Conservation (phyloP, 2,329 filamentous ascomycete genomes). For the Ceratocystiopsis sp. region DNA sequence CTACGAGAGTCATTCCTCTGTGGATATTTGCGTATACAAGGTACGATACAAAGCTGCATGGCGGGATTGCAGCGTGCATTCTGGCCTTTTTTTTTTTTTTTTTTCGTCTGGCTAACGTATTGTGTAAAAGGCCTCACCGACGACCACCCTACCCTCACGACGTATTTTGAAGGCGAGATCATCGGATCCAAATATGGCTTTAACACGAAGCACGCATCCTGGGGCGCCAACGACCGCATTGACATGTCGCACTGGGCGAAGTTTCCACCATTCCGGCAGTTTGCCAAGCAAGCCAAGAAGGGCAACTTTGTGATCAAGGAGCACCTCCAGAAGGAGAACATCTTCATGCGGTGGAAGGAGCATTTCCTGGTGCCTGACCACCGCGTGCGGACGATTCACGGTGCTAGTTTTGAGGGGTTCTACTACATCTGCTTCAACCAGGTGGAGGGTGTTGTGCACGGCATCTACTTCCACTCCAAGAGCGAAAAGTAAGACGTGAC, state of each 20-base stretch:
- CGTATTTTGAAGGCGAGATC: slow-evolving; percentile 96
- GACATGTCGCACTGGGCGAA: slow-evolving; percentile 88
- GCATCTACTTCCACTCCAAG: slow-evolving; percentile 95
- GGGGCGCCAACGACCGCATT: slow-evolving; percentile 83
- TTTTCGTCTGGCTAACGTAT: neutral
- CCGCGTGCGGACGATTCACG: slow-evolving; percentile 73
- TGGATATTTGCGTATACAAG: slow-evolving; percentile 90
- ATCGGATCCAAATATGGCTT: slow-evolving; percentile 94
- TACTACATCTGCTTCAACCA: slow-evolving; percentile 99
- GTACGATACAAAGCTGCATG: slow-evolving; percentile 16
- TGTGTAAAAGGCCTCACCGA: slow-evolving; percentile 58
- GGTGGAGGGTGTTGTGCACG: slow-evolving; percentile 65
- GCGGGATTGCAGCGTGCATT: slow-evolving; percentile 17
- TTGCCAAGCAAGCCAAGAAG: slow-evolving; percentile 42
- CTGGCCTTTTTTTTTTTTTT: neutral
- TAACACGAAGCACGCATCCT: slow-evolving; percentile 70
- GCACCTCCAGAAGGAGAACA: slow-evolving; percentile 62
- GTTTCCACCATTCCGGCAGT: slow-evolving; percentile 71
- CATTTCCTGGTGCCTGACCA: slow-evolving; percentile 95
- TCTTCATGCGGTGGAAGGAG: slow-evolving; percentile 99
- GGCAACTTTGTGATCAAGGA: slow-evolving; percentile 45
- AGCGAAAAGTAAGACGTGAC: slow-evolving; percentile 61
- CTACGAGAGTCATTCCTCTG: slow-evolving; percentile 88
- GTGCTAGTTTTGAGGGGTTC: slow-evolving; percentile 94
- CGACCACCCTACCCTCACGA: slow-evolving; percentile 93